Evolutionary conservation across 768 basidiomycete species (phyloP), one percentile per base, ranked within the genome.

Genomic region (Pulveroboletus sp.): DNA sequence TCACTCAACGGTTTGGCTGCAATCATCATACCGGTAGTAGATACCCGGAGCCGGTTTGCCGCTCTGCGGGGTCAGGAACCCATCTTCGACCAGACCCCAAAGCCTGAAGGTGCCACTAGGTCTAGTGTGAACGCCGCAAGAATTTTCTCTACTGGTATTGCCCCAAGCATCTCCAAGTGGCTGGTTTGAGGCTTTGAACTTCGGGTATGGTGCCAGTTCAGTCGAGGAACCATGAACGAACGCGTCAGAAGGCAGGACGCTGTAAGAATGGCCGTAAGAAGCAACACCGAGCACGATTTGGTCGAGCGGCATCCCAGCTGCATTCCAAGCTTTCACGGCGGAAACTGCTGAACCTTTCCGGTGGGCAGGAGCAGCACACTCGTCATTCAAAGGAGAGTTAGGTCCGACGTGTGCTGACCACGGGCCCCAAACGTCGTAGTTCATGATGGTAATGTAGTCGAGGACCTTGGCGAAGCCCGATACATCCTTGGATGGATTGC

Each of bases 201-300:
- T 43, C 1, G 83, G 79, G 63, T 77, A 84, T 16, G 73, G 36
- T 14, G 62, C 68, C 6, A 85, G 66, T 14, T 60, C 61, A 13
- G 60, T 70, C 5, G 53, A 37, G n/a, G 74, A 69, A 19, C 59
- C 61, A 20, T 59, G 47, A 4, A 61, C 51, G 50, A 76, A 59
- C 0, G 80, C 80, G 30, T 68, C 58, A 8, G 50, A 56, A 5
- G 62, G 39, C 8, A 73, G 60, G 32, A 79, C 74, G 11, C 50
- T 55, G 71, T 75, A 93, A 10, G 89, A 82, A 64, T 90, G 89
- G 0, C 91, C 91, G 68, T 91, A 94, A 4, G 84, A 68, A 9
- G 91, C 80, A 2, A 94, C 81, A 41, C 89, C 92, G 8, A 96
- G 79, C 12, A 91, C 80, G 50, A 94, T 86, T 70, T 85, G 65